These are phyloP conservation scores for Trichothecium roseum DNA, from an alignment of 2,329 filamentous ascomycete species.

Conservation along the genomic window DNA sequence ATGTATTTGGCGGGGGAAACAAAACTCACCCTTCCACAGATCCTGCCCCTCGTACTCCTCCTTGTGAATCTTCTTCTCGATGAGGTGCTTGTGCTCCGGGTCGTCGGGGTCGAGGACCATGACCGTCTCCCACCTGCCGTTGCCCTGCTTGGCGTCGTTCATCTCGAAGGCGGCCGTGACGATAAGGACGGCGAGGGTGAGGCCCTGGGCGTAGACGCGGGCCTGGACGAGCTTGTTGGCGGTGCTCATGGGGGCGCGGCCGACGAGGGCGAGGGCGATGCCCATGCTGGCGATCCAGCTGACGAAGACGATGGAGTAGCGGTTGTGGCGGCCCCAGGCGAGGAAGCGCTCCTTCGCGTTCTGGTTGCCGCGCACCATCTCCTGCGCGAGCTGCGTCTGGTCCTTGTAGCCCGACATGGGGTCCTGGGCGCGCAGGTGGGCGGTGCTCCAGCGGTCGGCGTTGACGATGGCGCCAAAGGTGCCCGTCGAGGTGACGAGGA, in stretches of 20 bases:
- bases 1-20: background rate
- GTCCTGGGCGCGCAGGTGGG: constrained; percentile 61
- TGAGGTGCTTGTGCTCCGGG: constrained; percentile 69
- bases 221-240: constrained; percentile 89
- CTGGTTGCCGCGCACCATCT: constrained; percentile 46
- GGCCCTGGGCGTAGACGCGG: constrained; percentile 83
- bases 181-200: constrained; percentile 77
- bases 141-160: constrained; percentile 63
- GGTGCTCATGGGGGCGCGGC: constrained; percentile 62
- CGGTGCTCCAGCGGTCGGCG: constrained; percentile 60
- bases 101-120: constrained; percentile 72
- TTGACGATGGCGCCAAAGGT: constrained; percentile 84
- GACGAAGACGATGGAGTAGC: constrained; percentile 75
- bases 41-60: constrained; percentile 84
- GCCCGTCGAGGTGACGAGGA: constrained; percentile 71
- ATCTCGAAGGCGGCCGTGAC: constrained; percentile 75
- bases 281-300: constrained; percentile 78
- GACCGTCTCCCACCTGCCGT: constrained; percentile 75
- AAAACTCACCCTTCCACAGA: constrained; percentile 69
- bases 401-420: constrained; percentile 58
- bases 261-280: constrained; percentile 63
- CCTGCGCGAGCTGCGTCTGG: constrained; percentile 43
- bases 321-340: constrained; percentile 67
- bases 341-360: constrained; percentile 48
- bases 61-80: constrained; percentile 81